phyloP scores from a whole-genome alignment of 495 filamentous ascomycete species.

The Daldinia concentrica region DNA sequence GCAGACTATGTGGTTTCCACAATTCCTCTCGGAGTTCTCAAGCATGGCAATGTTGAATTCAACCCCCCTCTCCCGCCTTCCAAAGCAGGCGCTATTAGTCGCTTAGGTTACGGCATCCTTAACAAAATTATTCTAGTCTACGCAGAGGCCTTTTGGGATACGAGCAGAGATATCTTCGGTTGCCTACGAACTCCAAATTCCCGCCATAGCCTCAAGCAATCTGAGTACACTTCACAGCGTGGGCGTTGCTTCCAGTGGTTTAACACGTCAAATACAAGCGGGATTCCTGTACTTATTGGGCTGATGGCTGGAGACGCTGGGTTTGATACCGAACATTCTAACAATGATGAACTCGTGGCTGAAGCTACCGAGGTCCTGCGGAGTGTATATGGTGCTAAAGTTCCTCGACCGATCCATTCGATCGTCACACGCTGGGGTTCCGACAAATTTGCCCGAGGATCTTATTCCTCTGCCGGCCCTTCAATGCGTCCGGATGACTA shows the following conservation, averaged over 20 bases:
- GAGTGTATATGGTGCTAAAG: slow-evolving; percentile 63
- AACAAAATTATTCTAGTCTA: slow-evolving; percentile 97
- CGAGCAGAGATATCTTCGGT: slow-evolving; percentile 92
- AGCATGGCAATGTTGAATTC: slow-evolving; percentile 77
- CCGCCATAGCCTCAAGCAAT: slow-evolving; percentile 61
- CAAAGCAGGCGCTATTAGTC: slow-evolving; percentile 82
- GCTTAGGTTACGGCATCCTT: slow-evolving; percentile 92
- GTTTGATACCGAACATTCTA: slow-evolving; percentile 78
- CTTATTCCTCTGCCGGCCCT: slow-evolving; percentile 91
- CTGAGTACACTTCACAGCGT: slow-evolving; percentile 62
- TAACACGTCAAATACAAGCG: slow-evolving; percentile 90
- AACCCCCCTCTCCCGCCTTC: slow-evolving; percentile 84
- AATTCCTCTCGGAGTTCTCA: slow-evolving; percentile 88
- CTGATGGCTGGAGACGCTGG: slow-evolving; percentile 98
- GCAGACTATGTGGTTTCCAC: slow-evolving; percentile 91
- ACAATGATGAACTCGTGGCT: slow-evolving; percentile 74
- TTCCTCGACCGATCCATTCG: slow-evolving; percentile 80
- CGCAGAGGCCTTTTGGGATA: slow-evolving; percentile 90
- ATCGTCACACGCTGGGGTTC: slow-evolving; percentile 94
- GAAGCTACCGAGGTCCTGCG: slow-evolving; percentile 82
- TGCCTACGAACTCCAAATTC: slow-evolving; percentile 75
- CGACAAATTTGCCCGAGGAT: slow-evolving; percentile 88
- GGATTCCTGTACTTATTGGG: slow-evolving; percentile 85
- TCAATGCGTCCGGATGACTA: slow-evolving; percentile 87
- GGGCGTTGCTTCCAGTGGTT: slow-evolving; percentile 98